These are phyloP conservation scores for Aspergillus fructus DNA, from an alignment of 2,329 filamentous ascomycete species.

Conservation along the genomic window DNA sequence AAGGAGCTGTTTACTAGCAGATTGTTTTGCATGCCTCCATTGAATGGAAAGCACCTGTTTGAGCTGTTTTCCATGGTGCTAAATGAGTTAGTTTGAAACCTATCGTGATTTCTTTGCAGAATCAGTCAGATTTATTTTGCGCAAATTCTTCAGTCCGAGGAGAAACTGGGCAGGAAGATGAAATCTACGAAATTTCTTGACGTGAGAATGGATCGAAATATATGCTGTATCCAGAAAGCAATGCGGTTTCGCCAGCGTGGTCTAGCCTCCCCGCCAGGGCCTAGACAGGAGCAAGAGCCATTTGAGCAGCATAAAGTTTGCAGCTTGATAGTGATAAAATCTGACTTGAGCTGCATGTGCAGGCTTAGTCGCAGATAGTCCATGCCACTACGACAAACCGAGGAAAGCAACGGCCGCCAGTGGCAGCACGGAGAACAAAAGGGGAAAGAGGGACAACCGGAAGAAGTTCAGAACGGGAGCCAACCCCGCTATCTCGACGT, in stretches of 20 bases:
- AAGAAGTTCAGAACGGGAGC: background rate
- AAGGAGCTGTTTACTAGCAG: too few relatives aligned
- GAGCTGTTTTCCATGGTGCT: background rate
- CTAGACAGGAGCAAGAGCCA: background rate
- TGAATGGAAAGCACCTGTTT: background rate
- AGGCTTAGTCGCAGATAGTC: conserved; percentile 1
- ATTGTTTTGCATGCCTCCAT: too few relatives aligned
- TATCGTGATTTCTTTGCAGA: background rate
- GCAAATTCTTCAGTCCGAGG: background rate
- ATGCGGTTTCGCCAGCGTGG: background rate
- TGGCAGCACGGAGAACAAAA: background rate
- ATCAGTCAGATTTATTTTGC: background rate
- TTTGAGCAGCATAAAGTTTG: conserved; percentile 6
- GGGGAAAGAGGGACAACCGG: background rate
- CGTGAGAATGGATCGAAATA: background rate
- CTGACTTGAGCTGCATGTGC: conserved; percentile 12
- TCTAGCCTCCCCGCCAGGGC: background rate
- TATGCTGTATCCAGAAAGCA: background rate
- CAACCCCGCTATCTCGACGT: conserved; percentile 6
- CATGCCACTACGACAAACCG: conserved; percentile 3
- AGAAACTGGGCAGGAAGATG: background rate
- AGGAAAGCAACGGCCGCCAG: background rate
- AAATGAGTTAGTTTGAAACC: background rate
- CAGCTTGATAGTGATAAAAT: conserved; percentile 6
- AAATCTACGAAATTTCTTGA: background rate